Evolutionary conservation across 179 eudicot species (phyloP).

Genomic region (Spinacia oleracea): DNA sequence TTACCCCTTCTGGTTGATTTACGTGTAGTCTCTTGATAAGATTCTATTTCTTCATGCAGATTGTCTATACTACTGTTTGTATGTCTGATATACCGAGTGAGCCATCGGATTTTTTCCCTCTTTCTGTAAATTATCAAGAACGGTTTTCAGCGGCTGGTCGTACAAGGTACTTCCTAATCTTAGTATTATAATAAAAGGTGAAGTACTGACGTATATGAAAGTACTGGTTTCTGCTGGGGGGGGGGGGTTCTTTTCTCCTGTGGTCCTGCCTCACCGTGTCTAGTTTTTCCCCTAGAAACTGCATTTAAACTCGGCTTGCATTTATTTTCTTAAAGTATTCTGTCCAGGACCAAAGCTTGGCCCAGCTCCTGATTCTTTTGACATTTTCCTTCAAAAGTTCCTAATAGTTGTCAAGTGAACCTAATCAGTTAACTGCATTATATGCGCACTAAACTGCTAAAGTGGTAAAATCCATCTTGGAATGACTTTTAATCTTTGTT

Average conservation of each 20-base stretch:
- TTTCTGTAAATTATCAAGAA: slow-evolving; percentile 96
- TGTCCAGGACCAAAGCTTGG: neutral
- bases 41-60: slow-evolving; percentile 47
- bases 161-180: slow-evolving; percentile 55
- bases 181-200: neutral
- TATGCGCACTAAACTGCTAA: neutral
- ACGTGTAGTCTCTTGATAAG: slow-evolving; percentile 1
- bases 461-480: neutral
- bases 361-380: neutral
- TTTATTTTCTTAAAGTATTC: neutral
- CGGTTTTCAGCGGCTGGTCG: slow-evolving; percentile 99
- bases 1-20: slow-evolving; percentile 13
- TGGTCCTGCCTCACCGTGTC: neutral
- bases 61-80: slow-evolving; percentile 89
- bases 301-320: neutral
- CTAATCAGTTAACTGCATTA: neutral
- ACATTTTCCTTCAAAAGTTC: neutral
- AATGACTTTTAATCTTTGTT: slow-evolving; percentile 3
- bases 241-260: neutral
- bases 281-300: neutral
- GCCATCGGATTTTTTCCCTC: slow-evolving; percentile 96
- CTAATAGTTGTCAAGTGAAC: slow-evolving; percentile 4
- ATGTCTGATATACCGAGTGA: slow-evolving; percentile 89
- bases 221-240: neutral
- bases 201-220: neutral